Evolutionary conservation across 257 asterid species (phyloP), one percentile per base, ranked within the genome.

Genomic region (Plantago elongata): DNA sequence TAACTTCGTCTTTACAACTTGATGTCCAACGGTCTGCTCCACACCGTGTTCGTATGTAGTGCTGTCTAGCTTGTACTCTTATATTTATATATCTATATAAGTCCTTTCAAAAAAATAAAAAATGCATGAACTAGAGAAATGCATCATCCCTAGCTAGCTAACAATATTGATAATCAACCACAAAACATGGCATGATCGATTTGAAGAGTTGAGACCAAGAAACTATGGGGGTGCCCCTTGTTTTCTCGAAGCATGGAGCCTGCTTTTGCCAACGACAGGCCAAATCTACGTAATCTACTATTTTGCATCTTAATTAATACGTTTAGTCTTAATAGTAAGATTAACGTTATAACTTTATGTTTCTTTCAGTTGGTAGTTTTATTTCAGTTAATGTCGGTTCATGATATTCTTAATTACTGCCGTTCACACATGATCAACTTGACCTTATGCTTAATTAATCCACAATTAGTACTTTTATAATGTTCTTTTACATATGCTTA

Each of bases 301-400:
- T 22, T 22, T 22, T 22, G 27, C 2, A 22, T 22, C 27, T 1
- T 22, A 22, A 22, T 1, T 22, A 22, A 22, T 22, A 22, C 2
- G 27, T 22, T 22, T 22, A 22, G 27, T 13, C 63, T 58, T 11
- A 44, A 27, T 44, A 42, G 38, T 54, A 14, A 18, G 34, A 54
- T 52, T 52, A 52, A 9, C 34, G 29, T 43, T 12, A 42, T n/a
- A n/a, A n/a, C 49, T 47, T 40, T 16, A 13, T 57, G 48, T 9
- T 4, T 38, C 52, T 42, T 17, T 59, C 77, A 57, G 78, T 84
- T 74, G 89, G 84, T 69, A 80, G 95, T 77, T 87, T 81, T 54
- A n/a, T 76, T 84, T 84, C 84, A 67, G 92, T 83, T 86, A 76
- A 46, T 74, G 51, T 60, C 51, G 37, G 13, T 44, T 9, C 16